phyloP scores from a whole-genome alignment of 75 land plant genomes.

The Azolla pinnata region DNA sequence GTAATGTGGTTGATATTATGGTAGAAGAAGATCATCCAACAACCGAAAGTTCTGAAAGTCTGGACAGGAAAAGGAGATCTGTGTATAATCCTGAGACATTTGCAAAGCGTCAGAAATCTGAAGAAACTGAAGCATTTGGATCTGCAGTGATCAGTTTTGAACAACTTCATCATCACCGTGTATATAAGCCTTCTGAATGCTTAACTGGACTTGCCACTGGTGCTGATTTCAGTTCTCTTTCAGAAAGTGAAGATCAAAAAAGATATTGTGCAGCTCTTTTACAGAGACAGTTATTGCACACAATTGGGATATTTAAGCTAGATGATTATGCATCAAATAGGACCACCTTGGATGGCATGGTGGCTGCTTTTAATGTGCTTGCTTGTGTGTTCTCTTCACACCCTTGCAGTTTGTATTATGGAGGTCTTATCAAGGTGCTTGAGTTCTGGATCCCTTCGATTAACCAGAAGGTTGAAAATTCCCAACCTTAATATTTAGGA shows the following conservation, averaged over 20 bases:
- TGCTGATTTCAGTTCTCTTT: too few relatives aligned
- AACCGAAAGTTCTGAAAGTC: too few relatives aligned
- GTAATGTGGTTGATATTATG: too few relatives aligned
- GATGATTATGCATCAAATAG: conserved; percentile 1
- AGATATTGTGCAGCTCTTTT: conserved; percentile 25
- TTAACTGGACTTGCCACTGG: too few relatives aligned
- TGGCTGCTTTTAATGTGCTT: conserved; percentile 60
- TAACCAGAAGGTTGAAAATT: conserved; percentile 69
- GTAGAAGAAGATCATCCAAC: too few relatives aligned
- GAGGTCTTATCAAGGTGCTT: conserved; percentile 35
- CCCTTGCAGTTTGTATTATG: conserved; percentile 24
- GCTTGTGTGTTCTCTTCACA: conserved; percentile 40
- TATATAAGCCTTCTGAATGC: too few relatives aligned
- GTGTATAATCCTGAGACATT: background rate
- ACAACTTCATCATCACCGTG: background rate
- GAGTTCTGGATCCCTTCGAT: conserved; percentile 62
- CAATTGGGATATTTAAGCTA: conserved; percentile 32
- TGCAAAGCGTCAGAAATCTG: conserved; percentile 3
- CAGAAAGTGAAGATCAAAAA: conserved; percentile 20
- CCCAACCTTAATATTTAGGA: too few relatives aligned
- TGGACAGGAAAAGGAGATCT: background rate
- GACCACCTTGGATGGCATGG: conserved; percentile 29
- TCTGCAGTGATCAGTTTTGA: background rate
- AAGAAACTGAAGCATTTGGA: background rate
- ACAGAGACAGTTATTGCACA: conserved; percentile 19